Evolutionary conservation across 768 basidiomycete genomes (phyloP), one percentile per base, ranked within the genome.

Genomic region (Amanita fuliginea): DNA sequence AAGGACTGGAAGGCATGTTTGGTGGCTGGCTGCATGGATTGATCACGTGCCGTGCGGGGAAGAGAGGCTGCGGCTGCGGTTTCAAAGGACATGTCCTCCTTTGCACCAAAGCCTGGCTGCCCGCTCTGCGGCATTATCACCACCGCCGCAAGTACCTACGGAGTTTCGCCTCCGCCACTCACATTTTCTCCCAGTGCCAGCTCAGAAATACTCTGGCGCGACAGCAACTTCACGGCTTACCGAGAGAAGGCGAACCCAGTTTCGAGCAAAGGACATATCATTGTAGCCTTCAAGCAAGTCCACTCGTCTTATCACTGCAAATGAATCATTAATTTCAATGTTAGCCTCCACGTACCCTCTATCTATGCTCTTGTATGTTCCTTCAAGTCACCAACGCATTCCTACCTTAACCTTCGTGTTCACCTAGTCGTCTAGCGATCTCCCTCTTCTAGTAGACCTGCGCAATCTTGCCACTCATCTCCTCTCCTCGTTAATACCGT

Each of bases 41-140:
- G 18, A 11, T 40, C 39, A 40, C 39, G 39, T 40, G 39, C 39
- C 18, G 6, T 18, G 37, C 8, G 39, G 39, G 21, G 10, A n/a
- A n/a, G n/a, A n/a, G n/a, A n/a, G n/a, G n/a, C n/a, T n/a, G n/a
- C n/a, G n/a, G n/a, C 76, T 80, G 71, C 63, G 73, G 1, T 36
- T 11, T 22, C n/a, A n/a, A n/a, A n/a, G 11, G 3, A 19, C 3
- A 50, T 50, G 49, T 24, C 49, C 19, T 42, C 49, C 14, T 87
- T 81, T 56, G 63, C 77, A 19, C 69, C 81, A 4, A 82, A 77
- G 55, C 66, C 77, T 19, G 86, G 85, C 49, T 88, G 85, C 61
- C 83, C 85, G 10, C 75, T 87, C 75, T 87, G 86, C 64, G 66
- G 83, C 60, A 83, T 86, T 24, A 80, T 86, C 46, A 65, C 80